A percentile compares a stretch with the other conserved stretches of the same genome.
Evolutionary conservation across 352 stramenopile species (phyloP).

Genomic region (Thalassiosira livingstoniorum): DNA sequence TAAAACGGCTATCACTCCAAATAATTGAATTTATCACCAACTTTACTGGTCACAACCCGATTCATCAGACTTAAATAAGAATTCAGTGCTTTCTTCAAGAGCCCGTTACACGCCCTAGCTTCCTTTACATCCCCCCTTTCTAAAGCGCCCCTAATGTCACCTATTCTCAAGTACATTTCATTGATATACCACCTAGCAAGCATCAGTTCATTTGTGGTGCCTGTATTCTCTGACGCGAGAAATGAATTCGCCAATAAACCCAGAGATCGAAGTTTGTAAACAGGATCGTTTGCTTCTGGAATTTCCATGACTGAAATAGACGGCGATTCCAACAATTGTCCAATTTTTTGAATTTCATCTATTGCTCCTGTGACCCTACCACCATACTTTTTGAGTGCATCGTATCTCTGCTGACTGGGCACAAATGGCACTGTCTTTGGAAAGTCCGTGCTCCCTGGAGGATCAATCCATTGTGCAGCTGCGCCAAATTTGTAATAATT

Average conservation of each 20-base stretch:
- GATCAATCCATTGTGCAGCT: conserved; percentile 69
- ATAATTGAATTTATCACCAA: conserved; percentile 71
- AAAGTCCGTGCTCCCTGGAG: conserved; percentile 69
- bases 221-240: conserved; percentile 78
- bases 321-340: conserved; percentile 13
- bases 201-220: conserved; percentile 81
- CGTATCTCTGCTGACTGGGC: conserved; percentile 77
- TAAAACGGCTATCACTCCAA: not conserved
- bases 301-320: conserved; percentile 33
- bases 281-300: conserved; percentile 42
- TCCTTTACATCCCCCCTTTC: conserved; percentile 44
- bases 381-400: conserved; percentile 80
- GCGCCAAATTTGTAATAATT: conserved; percentile 84
- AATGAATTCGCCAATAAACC: conserved; percentile 81
- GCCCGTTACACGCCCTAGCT: conserved; percentile 39
- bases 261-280: conserved; percentile 75
- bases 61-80: conserved; percentile 78
- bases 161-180: conserved; percentile 76
- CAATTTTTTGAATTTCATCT: conserved; percentile 53
- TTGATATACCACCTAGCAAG: conserved; percentile 83
- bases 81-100: conserved; percentile 68
- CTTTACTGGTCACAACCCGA: conserved; percentile 74
- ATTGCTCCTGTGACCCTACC: conserved; percentile 48
- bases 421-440: conserved; percentile 80
- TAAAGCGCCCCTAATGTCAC: conserved; percentile 64